Conservation (phyloP, 495 filamentous ascomycete genomes). For the Lophium mytilinum region DNA sequence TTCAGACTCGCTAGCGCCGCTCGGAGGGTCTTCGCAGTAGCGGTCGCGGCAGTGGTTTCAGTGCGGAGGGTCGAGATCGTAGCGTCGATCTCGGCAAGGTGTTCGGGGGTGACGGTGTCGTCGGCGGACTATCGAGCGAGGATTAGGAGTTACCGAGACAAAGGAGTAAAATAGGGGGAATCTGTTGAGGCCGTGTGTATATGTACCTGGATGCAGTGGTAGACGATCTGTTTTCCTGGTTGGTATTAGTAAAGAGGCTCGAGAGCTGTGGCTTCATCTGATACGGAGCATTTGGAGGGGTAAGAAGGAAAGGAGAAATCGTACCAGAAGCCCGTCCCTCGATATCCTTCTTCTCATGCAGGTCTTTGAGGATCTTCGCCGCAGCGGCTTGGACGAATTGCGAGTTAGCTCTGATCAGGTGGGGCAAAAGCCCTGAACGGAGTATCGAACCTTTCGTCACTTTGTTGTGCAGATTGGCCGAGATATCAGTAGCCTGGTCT, state of each 20-base stretch:
- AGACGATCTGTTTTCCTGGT: constrained; percentile 56
- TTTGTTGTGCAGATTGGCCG: constrained; percentile 58
- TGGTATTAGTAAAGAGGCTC: not conserved
- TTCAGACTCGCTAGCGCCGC: constrained; percentile 42
- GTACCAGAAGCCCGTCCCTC: constrained; percentile 50
- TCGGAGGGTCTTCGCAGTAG: constrained; percentile 45
- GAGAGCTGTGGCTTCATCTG: not conserved
- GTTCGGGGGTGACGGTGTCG: constrained; percentile 39
- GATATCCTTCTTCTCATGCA: constrained; percentile 53
- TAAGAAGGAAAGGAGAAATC: not conserved
- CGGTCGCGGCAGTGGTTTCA: constrained; percentile 41
- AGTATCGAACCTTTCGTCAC: constrained; percentile 50
- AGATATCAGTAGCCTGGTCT: constrained; percentile 53
- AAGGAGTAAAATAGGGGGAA: not conserved
- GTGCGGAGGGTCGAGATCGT: constrained; percentile 44
- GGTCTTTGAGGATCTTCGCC: constrained; percentile 54
- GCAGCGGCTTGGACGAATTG: constrained; percentile 40
- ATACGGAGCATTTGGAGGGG: not conserved
- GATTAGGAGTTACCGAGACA: not conserved
- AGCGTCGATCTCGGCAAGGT: constrained; percentile 41
- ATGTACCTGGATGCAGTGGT: constrained; percentile 48
- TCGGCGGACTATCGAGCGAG: constrained; percentile 30
- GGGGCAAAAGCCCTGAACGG: not conserved
- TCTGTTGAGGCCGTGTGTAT: not conserved
- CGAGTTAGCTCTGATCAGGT: not conserved